phyloP scores from a whole-genome alignment of 176 grass and related monocot genomes.

The Phyllostachys edulis region DNA sequence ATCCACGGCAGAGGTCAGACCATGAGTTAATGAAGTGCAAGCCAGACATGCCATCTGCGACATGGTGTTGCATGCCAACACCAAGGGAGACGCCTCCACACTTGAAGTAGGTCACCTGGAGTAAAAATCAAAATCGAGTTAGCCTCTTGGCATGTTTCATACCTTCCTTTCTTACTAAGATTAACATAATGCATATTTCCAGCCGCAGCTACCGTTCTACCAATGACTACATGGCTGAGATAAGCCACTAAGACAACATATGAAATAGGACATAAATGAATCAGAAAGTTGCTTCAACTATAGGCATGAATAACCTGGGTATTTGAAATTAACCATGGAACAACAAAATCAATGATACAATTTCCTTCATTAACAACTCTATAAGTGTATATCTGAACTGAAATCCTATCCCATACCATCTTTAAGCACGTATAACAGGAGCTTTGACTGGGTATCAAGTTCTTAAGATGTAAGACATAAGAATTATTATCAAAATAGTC shows the following conservation, averaged over 20 bases:
- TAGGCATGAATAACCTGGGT: neutral
- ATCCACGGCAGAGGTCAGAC: slow-evolving; percentile 72
- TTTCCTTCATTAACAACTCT: neutral
- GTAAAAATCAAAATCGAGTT: neutral
- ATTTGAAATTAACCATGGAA: neutral
- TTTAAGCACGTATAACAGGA: neutral
- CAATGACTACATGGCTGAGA: neutral
- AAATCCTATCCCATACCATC: neutral
- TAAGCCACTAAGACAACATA: neutral
- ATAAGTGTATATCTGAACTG: neutral
- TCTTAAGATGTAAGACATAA: neutral
- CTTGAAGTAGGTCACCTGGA: slow-evolving; percentile 88
- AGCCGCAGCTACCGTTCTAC: neutral
- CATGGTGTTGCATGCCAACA: slow-evolving; percentile 94
- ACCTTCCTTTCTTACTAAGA: neutral
- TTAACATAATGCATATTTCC: neutral
- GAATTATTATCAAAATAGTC: neutral
- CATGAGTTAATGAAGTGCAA: slow-evolving; percentile 92
- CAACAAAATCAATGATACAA: neutral
- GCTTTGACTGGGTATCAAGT: neutral
- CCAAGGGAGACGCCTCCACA: slow-evolving; percentile 77
- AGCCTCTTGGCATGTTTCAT: neutral
- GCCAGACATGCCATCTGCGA: slow-evolving; percentile 72
- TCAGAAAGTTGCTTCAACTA: neutral
- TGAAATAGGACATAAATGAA: neutral